Conservation (phyloP, 2,329 filamentous ascomycete species). For the Ophiocordyceps australis region DNA sequence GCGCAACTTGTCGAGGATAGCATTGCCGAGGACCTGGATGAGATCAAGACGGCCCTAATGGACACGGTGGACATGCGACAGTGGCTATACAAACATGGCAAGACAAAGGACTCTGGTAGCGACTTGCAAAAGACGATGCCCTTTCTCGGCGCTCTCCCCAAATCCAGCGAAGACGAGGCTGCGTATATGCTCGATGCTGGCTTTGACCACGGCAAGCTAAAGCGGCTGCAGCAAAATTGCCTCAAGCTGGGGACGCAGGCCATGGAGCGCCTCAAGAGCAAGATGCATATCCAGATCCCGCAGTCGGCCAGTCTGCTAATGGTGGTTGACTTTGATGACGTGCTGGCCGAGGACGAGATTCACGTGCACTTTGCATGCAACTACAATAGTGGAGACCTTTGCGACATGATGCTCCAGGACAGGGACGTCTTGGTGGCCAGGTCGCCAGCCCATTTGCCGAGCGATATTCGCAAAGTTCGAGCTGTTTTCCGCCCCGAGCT, state of each 20-base stretch:
- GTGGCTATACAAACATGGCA: slow-evolving; percentile 29
- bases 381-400: slow-evolving; percentile 37
- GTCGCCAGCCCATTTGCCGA: slow-evolving; percentile 49
- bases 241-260: too few species aligned
- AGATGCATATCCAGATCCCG: slow-evolving; percentile 41
- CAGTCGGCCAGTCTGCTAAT: slow-evolving; percentile 47
- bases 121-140: slow-evolving; percentile 18
- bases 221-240: slow-evolving; percentile 27
- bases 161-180: slow-evolving; percentile 28
- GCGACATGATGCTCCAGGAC: slow-evolving; percentile 32
- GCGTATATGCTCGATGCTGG: slow-evolving; percentile 38
- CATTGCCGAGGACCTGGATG: slow-evolving; percentile 31
- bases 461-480: slow-evolving; percentile 53
- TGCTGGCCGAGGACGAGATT: slow-evolving; percentile 46
- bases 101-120: slow-evolving; percentile 15
- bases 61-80: slow-evolving; percentile 28
- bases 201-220: slow-evolving; percentile 32
- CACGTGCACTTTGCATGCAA: slow-evolving; percentile 49
- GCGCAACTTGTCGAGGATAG: slow-evolving; percentile 26
- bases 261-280: slow-evolving; percentile 30
- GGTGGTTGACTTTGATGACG: slow-evolving; percentile 45
- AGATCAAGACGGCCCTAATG: slow-evolving; percentile 29
- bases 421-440: slow-evolving; percentile 49
- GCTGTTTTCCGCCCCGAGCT: slow-evolving; percentile 41
- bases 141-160: slow-evolving; percentile 31